Conservation (phyloP, 768 basidiomycete genomes). For the Brasilioporus rufonigricans region DNA sequence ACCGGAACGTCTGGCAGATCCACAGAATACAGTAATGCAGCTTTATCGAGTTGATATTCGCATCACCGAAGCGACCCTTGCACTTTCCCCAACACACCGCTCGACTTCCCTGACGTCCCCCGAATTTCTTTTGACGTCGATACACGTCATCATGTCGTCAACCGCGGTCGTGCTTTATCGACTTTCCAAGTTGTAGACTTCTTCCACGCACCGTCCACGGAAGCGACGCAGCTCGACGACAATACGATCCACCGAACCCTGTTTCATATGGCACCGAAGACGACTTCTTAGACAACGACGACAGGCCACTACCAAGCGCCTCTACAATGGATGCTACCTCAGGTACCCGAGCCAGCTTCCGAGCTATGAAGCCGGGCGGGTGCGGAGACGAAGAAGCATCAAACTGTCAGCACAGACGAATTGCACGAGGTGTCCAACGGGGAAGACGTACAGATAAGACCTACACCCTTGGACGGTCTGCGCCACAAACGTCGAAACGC, state of each 20-base stretch:
- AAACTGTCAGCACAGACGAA: too few species aligned
- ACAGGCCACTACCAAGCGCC: slow-evolving; percentile 39
- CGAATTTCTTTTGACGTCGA: not conserved
- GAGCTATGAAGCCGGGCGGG: slow-evolving; percentile 44
- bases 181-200: not conserved
- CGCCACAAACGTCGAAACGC: not conserved
- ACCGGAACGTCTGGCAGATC: too few species aligned
- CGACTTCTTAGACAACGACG: slow-evolving; percentile 49
- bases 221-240: not conserved
- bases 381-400: slow-evolving; percentile 32
- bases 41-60: not conserved
- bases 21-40: slow-evolving; percentile 14
- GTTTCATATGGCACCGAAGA: slow-evolving; percentile 37
- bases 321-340: slow-evolving; percentile 47
- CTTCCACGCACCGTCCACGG: slow-evolving; percentile 8
- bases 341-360: slow-evolving; percentile 49
- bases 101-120: too few species aligned
- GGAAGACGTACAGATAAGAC: too few species aligned
- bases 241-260: not conserved
- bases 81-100: not conserved
- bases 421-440: too few species aligned
- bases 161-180: not conserved
- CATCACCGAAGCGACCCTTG: too few species aligned
- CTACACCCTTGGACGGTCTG: too few species aligned
- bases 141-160: not conserved